phyloP scores from a whole-genome alignment of 1,284 basidiomycete genomes.

The Pascua guehoae region DNA sequence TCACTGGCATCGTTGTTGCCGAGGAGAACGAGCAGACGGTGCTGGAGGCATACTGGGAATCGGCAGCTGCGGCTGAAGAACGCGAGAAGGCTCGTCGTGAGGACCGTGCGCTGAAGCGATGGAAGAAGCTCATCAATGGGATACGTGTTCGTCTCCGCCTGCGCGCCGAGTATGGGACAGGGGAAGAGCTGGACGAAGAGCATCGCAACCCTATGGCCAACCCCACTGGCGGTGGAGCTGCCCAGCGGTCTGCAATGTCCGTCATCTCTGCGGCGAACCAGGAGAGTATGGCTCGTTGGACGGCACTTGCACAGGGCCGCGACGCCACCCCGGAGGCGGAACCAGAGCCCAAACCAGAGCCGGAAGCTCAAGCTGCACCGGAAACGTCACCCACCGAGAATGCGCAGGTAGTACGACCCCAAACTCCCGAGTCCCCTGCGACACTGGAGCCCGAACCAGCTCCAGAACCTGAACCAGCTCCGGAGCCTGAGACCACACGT shows the following conservation, averaged over 20 bases:
- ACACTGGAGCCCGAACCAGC: no score
- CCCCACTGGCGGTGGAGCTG: background rate
- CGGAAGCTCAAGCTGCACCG: background rate
- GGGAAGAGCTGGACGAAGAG: constrained; percentile 27
- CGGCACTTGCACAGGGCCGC: background rate
- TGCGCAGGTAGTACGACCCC: no score
- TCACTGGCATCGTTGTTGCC: constrained; percentile 84
- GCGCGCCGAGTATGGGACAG: constrained; percentile 68
- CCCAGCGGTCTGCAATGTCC: constrained; percentile 19
- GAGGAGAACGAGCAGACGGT: constrained; percentile 69
- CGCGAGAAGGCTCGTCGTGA: constrained; percentile 71
- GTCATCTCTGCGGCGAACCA: constrained; percentile 30
- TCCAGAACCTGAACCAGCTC: background rate
- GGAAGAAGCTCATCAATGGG: constrained; percentile 83
- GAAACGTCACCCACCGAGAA: no score
- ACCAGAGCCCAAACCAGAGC: background rate
- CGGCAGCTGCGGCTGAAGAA: constrained; percentile 70
- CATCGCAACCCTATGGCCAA: constrained; percentile 37
- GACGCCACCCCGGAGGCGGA: background rate
- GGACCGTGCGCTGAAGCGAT: constrained; percentile 79
- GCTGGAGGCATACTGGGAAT: constrained; percentile 84
- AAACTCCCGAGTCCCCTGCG: no score
- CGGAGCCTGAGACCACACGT: background rate
- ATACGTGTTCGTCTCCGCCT: constrained; percentile 78
- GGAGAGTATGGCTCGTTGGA: constrained; percentile 19